A percentile compares a stretch with the other conserved stretches of the same genome.
phyloP scores from a whole-genome alignment of 2,329 filamentous ascomycete genomes.

The Fusarium sp. region DNA sequence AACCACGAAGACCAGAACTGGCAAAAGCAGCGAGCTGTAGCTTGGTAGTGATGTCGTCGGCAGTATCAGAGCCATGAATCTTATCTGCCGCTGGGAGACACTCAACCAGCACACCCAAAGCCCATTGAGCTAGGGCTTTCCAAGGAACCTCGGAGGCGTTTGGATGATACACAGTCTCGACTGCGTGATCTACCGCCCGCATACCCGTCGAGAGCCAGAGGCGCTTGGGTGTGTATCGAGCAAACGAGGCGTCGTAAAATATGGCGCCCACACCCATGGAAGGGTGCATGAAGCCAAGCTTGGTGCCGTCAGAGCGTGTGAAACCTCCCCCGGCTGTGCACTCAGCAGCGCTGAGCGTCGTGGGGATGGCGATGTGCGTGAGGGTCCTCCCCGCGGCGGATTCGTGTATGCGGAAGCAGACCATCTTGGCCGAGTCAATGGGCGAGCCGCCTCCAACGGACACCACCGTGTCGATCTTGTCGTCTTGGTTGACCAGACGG shows the following conservation, averaged over 20 bases:
- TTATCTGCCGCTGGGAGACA: conserved; percentile 12
- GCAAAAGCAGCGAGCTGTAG: conserved; percentile 40
- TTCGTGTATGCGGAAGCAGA: conserved; percentile 45
- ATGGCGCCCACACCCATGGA: conserved; percentile 33
- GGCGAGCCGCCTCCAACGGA: conserved; percentile 28
- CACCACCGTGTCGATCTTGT: conserved; percentile 28
- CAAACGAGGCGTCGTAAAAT: conserved; percentile 33
- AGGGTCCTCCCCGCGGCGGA: conserved; percentile 6
- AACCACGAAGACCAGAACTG: conserved; percentile 38
- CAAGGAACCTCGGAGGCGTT: conserved; percentile 37
- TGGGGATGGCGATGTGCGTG: conserved; percentile 31
- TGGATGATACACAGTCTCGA: conserved; percentile 40
- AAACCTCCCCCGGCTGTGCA: conserved; percentile 43
- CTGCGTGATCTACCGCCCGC: conserved; percentile 39
- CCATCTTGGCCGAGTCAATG: conserved; percentile 35
- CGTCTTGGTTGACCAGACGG: conserved; percentile 1
- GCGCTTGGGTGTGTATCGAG: conserved; percentile 27
- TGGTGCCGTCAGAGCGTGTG: conserved; percentile 37
- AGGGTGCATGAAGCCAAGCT: conserved; percentile 41
- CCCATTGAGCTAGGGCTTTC: conserved; percentile 36
- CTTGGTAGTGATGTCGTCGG: conserved; percentile 27
- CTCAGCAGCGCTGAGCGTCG: conserved; percentile 39
- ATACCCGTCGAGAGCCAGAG: conserved; percentile 39
- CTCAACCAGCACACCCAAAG: conserved; percentile 15
- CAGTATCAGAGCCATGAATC: conserved; percentile 22